A percentile compares a stretch with the other conserved stretches of the same genome.
These are phyloP conservation scores for Biscogniauxia mediterranea DNA, from an alignment of 2,329 filamentous ascomycete species.

Conservation along the genomic window DNA sequence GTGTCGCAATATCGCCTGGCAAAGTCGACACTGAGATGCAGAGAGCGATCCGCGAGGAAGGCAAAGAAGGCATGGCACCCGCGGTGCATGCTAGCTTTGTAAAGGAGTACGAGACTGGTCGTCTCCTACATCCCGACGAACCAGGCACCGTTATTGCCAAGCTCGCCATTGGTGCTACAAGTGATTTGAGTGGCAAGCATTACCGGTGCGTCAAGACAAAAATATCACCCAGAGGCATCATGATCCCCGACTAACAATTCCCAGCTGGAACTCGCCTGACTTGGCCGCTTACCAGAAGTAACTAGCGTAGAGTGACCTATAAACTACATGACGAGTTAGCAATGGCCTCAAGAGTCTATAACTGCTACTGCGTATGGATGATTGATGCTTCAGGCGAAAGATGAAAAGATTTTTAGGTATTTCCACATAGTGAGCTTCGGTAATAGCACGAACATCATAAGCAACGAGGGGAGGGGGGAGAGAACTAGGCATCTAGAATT, in stretches of 20 bases:
- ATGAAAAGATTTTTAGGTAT: slow-evolving; percentile 72
- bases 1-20: slow-evolving; percentile 72
- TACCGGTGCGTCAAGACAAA: slow-evolving; percentile 53
- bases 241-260: slow-evolving; percentile 24
- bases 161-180: slow-evolving; percentile 64
- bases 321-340: slow-evolving; percentile 8
- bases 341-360: neutral
- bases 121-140: slow-evolving; percentile 76
- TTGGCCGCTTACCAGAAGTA: slow-evolving; percentile 50
- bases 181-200: slow-evolving; percentile 72
- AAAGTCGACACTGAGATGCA: slow-evolving; percentile 92
- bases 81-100: slow-evolving; percentile 66
- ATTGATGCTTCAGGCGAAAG: slow-evolving; percentile 67
- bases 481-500: slow-evolving; percentile 16
- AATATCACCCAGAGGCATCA: slow-evolving; percentile 5
- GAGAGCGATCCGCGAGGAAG: slow-evolving; percentile 67
- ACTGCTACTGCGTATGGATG: slow-evolving; percentile 9
- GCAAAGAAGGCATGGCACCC: slow-evolving; percentile 48
- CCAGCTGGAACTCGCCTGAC: slow-evolving; percentile 53
- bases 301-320: neutral
- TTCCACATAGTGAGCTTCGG: slow-evolving; percentile 66
- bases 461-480: slow-evolving; percentile 27
- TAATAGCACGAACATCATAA: slow-evolving; percentile 79
- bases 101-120: slow-evolving; percentile 66
- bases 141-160: slow-evolving; percentile 84